Evolutionary conservation across 1,139 yeast genomes (phyloP), one percentile per base, ranked within the genome.

Genomic region (Debaryomyces psychrophilus): DNA sequence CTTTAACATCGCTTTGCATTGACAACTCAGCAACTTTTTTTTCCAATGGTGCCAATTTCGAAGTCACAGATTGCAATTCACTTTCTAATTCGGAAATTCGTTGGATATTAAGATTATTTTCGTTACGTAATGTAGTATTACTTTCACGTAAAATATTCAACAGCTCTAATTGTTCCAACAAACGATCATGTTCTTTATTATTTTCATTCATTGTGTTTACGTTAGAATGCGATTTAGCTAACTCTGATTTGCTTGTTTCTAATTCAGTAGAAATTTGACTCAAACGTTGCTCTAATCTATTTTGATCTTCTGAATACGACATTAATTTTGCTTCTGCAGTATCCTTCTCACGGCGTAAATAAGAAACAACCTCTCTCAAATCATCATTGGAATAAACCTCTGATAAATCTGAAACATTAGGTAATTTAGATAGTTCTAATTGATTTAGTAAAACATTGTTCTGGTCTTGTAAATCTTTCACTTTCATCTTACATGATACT

Each of bases 291-390:
- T 76, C 71, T 34, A 81, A 64, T 29, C 76, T 67, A 43, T 69
- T 68, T 43, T 71, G 69, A 55, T 84, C 90, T 50, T 79, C 81
- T 12, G 62, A 60, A 22, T 76, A 66, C 22, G 76, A 68, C 8
- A 76, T 75, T 23, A 81, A 69, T 55, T 83, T 86, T 15, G 83
- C 77, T 46, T 84, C 88, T 1, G 84, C 75, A 4, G 83, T 73
- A 51, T 90, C 96, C 60, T 87, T 87, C 56, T 89, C 96, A 51
- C 87, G 83, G 43, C 92, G 84, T 48, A 90, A 70, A 56, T 79
- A 83, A 7, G 75, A 64, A 34, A 90, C 68, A 29, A 90, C 76
- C 53, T 85, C 85, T 46, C 81, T 77, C 57, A 69, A 51, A 41
- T 66, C 71, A 7, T 61, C 69, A 2, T 14, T 25, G 14, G 38